Base-by-base conservation (phyloP, 2,329 filamentous ascomycete species). In the Coniochaeta pulveracea region DNA sequence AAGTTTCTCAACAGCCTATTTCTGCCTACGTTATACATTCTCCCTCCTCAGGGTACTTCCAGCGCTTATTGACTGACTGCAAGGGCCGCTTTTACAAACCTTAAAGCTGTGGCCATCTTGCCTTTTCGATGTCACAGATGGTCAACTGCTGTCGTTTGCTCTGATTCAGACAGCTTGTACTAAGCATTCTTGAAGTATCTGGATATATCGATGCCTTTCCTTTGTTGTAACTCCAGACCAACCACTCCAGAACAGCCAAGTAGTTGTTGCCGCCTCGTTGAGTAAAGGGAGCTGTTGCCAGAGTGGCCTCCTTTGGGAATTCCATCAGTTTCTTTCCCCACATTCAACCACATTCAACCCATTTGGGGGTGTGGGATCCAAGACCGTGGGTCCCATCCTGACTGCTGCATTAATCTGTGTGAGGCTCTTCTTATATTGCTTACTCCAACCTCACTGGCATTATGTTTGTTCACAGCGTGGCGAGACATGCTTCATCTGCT, bases 251-350 rank as follows among this genome's bases (percentile, higher is more conserved):
- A 19, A 9, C 18, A 19, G 23, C 17, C 18, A 19, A 19, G 25
- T 22, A 11, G 19, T 17, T 19, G 18, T 16, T 27, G 11, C 19
- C 23, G 14, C n/a, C n/a, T 21, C 21, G 10, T n/a, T 17, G 12
- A n/a, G n/a, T n/a, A n/a, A n/a, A 14, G 15, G 10, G 28, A 8
- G 21, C 21, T 23, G 21, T 23, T 48, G 46, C 39, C 44, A 47
- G 43, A 43, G 46, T 48, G 44, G 44, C 43, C 45, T 46, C 36
- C 43, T 45, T 37, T 26, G 30, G 19, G 23, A 28, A 27, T 30
- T 35, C 28, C 29, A 32, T 28, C 23, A 16, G 25, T 24, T 26
- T 31, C 23, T 33, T 25, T 16, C 23, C 19, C 17, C 23, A 31
- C 28, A 31, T n/a, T n/a, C n/a, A n/a, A n/a, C n/a, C n/a, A n/a